These are phyloP conservation scores for Colletotrichum agaves DNA, from an alignment of 2,329 filamentous ascomycete species.

Conservation along the genomic window DNA sequence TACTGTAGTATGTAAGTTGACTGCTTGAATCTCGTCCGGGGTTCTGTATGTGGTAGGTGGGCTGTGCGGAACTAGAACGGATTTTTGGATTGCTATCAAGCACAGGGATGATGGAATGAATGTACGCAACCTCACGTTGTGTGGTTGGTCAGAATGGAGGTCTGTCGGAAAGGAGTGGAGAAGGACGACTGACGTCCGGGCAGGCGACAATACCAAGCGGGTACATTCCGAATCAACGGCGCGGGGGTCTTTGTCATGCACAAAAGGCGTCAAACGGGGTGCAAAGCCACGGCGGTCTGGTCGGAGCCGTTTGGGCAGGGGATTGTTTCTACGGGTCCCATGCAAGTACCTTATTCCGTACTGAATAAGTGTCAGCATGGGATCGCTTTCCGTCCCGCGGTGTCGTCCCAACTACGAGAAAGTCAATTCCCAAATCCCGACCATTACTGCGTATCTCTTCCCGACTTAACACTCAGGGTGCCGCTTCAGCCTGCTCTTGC, in stretches of 20 bases:
- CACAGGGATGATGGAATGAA: background rate
- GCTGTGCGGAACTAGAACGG: constrained; percentile 22
- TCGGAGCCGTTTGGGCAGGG: constrained; percentile 29
- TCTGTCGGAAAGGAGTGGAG: background rate
- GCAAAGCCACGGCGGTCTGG: constrained; percentile 25
- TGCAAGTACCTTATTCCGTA: constrained; percentile 3
- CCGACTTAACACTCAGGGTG: constrained; percentile 14
- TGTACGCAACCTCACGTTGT: too few species aligned
- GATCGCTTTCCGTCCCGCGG: background rate
- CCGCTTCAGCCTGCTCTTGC: background rate
- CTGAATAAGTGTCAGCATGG: background rate
- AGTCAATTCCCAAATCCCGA: constrained; percentile 9
- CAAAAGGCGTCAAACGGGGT: constrained; percentile 10
- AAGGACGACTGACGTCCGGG: background rate
- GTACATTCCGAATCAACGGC: background rate
- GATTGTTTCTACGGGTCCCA: constrained; percentile 20
- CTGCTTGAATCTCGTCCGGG: background rate
- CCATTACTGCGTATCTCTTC: constrained; percentile 27
- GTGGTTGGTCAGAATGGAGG: background rate
- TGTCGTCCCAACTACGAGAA: constrained; percentile 8
- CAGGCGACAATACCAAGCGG: background rate
- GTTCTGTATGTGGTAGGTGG: constrained; percentile 17
- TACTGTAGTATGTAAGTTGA: too few species aligned
- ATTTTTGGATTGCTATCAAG: background rate
- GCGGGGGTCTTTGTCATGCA: constrained; percentile 28